phyloP scores from a whole-genome alignment of 108 stramenopile species.

The Chaetoceros muelleri region DNA sequence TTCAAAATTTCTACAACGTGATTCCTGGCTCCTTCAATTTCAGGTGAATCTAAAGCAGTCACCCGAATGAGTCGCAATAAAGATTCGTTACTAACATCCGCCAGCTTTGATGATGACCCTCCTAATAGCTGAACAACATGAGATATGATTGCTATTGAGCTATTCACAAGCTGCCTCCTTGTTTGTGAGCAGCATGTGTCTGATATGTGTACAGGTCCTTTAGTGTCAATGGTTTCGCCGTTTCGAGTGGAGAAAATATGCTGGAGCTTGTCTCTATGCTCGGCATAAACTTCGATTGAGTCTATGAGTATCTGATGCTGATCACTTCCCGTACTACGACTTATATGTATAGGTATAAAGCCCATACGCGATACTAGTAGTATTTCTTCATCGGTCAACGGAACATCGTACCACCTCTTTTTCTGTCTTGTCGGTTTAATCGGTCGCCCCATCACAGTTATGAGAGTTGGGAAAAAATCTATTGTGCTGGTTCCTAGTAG shows the following conservation, averaged over 20 bases:
- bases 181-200: too few species aligned
- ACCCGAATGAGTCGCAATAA: slow-evolving; percentile 29
- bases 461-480: slow-evolving; percentile 41
- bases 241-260: background rate
- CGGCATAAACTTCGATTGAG: slow-evolving; percentile 60
- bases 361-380: slow-evolving; percentile 50
- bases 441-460: slow-evolving; percentile 48
- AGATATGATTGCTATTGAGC: background rate
- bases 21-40: slow-evolving; percentile 17
- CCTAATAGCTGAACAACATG: background rate
- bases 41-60: slow-evolving; percentile 27
- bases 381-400: slow-evolving; percentile 69
- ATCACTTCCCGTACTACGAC: slow-evolving; percentile 28
- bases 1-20: slow-evolving; percentile 24
- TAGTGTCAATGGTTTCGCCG: too few species aligned
- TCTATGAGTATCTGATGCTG: slow-evolving; percentile 42
- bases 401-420: slow-evolving; percentile 75
- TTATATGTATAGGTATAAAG: slow-evolving; percentile 42
- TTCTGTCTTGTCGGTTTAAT: slow-evolving; percentile 37
- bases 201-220: too few species aligned
- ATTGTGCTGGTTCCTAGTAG: slow-evolving; percentile 49
- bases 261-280: slow-evolving; percentile 9
- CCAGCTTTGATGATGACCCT: background rate
- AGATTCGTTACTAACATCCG: slow-evolving; percentile 7
- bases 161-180: background rate